Evolutionary conservation across 176 grass and related monocot genomes (phyloP).

Genomic region (Triticum urartu): DNA sequence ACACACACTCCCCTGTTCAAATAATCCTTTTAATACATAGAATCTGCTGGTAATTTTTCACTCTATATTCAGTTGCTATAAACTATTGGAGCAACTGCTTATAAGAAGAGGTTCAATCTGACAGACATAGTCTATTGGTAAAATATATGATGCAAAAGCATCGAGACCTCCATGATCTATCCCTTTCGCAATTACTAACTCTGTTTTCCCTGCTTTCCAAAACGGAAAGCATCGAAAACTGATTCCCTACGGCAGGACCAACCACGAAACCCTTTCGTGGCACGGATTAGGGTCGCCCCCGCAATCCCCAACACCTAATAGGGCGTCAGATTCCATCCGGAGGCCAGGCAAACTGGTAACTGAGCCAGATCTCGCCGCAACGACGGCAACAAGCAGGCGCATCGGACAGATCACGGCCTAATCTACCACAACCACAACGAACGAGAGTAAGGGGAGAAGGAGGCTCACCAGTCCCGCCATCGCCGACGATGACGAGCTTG

Average conservation of each 20-base stretch:
- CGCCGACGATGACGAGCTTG: conserved; percentile 88
- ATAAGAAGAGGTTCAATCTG: too few relatives aligned
- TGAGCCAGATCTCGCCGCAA: conserved; percentile 16
- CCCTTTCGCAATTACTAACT: too few relatives aligned
- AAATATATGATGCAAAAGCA: too few relatives aligned
- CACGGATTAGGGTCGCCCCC: background rate
- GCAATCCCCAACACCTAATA: background rate
- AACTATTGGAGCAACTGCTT: too few relatives aligned
- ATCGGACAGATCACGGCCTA: background rate
- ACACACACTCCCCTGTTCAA: too few relatives aligned
- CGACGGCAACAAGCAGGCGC: too few relatives aligned
- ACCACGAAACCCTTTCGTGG: background rate
- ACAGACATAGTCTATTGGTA: too few relatives aligned
- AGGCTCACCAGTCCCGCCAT: conserved; percentile 76
- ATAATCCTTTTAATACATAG: too few relatives aligned
- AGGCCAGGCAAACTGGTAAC: background rate
- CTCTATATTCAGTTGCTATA: too few relatives aligned
- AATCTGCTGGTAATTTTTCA: too few relatives aligned
- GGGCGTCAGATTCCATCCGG: background rate
- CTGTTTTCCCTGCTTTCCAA: background rate
- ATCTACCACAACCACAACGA: too few relatives aligned
- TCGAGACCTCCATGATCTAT: background rate
- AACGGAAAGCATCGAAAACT: background rate
- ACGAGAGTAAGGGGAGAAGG: too few relatives aligned
- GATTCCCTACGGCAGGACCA: rapidly evolving